Evolutionary conservation across 1,284 basidiomycete genomes (phyloP).

Genomic region (Athelia sp.): DNA sequence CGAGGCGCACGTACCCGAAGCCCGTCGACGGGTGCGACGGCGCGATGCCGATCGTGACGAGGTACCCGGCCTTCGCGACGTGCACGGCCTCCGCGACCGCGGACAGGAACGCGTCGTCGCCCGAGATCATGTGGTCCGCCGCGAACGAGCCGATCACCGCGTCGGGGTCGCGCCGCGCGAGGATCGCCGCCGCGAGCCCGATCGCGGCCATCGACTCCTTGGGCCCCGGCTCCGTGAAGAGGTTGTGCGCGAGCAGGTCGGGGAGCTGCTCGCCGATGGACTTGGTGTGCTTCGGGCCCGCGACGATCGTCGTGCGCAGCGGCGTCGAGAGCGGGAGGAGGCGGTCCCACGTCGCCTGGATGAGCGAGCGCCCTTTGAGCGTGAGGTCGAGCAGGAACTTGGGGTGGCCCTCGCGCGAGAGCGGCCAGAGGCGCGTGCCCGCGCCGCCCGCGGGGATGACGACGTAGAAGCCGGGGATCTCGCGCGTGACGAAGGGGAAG

Average conservation of each 20-base stretch:
- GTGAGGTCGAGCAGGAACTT: constrained; percentile 83
- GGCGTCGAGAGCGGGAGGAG: constrained; percentile 69
- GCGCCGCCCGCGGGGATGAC: constrained; percentile 84
- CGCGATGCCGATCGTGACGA: constrained; percentile 83
- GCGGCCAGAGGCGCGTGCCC: constrained; percentile 80
- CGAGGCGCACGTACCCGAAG: constrained; percentile 79
- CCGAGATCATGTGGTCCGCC: constrained; percentile 85
- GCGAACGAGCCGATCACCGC: constrained; percentile 82
- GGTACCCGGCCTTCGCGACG: constrained; percentile 68
- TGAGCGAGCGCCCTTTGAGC: constrained; percentile 74
- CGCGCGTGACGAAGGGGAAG: constrained; percentile 50
- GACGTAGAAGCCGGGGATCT: constrained; percentile 83
- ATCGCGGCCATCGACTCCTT: constrained; percentile 87
- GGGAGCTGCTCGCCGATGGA: constrained; percentile 71
- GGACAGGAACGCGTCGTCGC: constrained; percentile 76
- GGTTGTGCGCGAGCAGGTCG: constrained; percentile 57
- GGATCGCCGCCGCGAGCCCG: constrained; percentile 77
- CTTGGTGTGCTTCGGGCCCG: constrained; percentile 68
- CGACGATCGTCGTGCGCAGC: constrained; percentile 70
- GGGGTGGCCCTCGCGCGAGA: constrained; percentile 77
- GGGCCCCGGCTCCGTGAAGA: constrained; percentile 77
- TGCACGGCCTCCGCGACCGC: constrained; percentile 79
- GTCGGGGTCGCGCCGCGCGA: constrained; percentile 65
- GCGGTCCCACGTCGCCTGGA: constrained; percentile 84
- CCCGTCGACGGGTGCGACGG: constrained; percentile 81